Base-by-base conservation (phyloP, 352 stramenopile genomes). In the Phytophthora tubulina region DNA sequence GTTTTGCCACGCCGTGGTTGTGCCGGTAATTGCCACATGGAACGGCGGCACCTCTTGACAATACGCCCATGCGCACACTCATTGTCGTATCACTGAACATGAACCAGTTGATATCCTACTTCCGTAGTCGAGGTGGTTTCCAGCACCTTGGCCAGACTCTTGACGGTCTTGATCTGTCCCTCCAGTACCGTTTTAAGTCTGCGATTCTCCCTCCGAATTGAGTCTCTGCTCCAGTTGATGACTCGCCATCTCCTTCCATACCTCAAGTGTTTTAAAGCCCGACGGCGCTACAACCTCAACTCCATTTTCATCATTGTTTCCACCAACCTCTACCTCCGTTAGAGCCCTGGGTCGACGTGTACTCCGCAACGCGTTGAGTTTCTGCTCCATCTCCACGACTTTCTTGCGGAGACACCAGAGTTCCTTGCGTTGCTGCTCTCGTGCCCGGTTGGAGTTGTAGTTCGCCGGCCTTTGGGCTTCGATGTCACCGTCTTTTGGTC, bases 81-180 rank as follows among this genome's bases (percentile, higher is more conserved):
- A 87, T 78, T 38, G 82, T 67, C 9, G 78, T 78, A 54, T 84
- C 80, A 32, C 68, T 76, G 51, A 70, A 73, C 11, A n/a, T 56
- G 8, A n/a, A 41, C 7, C 17, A 48, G n/a, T 36, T 3, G 6
- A 17, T 2, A 30, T 13, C 50, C 35, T 57, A 79, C 75, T 35
- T 73, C 41, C 15, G 69, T 72, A 14, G 62, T 84, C 6, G 74
- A 54, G 6, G 54, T 67, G 11, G 75, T 74, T 33, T 86, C 67
- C 31, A 88, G 51, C 33, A 84, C 21, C 35, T 84, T 84, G 35
- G 80, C 75, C 30, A 88, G 76, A 66, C 73, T 85, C 50, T 80
- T 82, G 33, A 76, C 82, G 48, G 90, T 75, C 70, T 89, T 89
- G 67, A 92, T 79, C 50, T 92, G 84, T 17, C 75, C 82, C 51